phyloP scores from a whole-genome alignment of 805 yeast species.

The Danielozyma ontarioensis region DNA sequence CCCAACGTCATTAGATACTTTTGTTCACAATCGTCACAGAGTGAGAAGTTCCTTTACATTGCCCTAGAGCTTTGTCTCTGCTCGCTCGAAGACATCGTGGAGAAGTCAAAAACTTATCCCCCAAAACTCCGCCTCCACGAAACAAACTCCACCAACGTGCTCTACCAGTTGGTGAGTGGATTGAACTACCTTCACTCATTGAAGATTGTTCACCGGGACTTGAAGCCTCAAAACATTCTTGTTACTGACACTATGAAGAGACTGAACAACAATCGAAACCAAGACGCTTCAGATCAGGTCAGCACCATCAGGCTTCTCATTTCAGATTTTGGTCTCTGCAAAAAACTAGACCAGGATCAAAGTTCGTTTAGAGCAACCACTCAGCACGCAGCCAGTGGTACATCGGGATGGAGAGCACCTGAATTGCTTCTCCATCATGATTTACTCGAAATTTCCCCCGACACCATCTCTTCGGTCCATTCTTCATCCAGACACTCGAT shows the following conservation, averaged over 20 bases:
- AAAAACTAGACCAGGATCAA: constrained; percentile 85
- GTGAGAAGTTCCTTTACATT: constrained; percentile 80
- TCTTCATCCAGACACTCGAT: constrained; percentile 13
- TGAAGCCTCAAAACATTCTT: constrained; percentile 89
- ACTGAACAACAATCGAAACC: constrained; percentile 4
- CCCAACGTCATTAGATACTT: constrained; percentile 91
- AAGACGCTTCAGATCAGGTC: constrained; percentile 2
- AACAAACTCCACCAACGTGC: constrained; percentile 40
- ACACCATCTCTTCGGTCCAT: constrained; percentile 25
- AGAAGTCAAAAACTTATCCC: constrained; percentile 39
- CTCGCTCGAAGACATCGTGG: constrained; percentile 80
- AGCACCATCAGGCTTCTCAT: constrained; percentile 60
- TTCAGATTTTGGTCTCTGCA: constrained; percentile 95
- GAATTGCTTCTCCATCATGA: constrained; percentile 54
- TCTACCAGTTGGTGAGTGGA: constrained; percentile 79
- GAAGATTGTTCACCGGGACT: constrained; percentile 90
- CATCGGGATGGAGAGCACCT: constrained; percentile 98
- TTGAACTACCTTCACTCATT: constrained; percentile 80
- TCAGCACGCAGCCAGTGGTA: constrained; percentile 85
- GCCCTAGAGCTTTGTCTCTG: constrained; percentile 90
- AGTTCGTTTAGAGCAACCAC: constrained; percentile 91
- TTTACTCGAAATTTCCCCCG: constrained; percentile 34
- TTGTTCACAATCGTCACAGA: constrained; percentile 76
- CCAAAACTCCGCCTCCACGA: constrained; percentile 24
- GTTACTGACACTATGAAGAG: constrained; percentile 65